Evolutionary conservation across 768 basidiomycete species (phyloP), one percentile per base, ranked within the genome.

Genomic region (Fistulinella prunicolor): DNA sequence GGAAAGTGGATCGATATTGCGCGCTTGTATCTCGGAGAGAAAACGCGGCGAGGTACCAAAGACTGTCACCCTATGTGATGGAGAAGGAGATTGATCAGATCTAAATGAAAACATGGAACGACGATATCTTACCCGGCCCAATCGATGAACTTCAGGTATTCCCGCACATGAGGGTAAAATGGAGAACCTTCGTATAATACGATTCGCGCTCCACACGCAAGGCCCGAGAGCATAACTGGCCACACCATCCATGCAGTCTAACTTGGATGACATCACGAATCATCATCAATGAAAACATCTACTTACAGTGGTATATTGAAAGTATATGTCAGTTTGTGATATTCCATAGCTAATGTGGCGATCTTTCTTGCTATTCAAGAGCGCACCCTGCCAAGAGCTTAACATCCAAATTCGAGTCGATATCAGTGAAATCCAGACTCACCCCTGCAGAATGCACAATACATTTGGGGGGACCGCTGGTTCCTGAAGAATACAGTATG

Each of bases 171-270:
- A 4, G 84, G 83, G 59, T 83, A 68, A 61, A 86, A 85, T 4
- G 84, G 84, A 7, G 85, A 86, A 10, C 85, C 84, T 43, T 86
- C 84, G 43, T 85, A 85, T 21, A 81, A 53, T 38, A 86, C 67
- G 30, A 82, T 61, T 5, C 76, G 78, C 32, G 73, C 62, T 2
- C 84, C 83, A 47, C 68, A 69, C 3, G 79, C 68, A 21, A 85
- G 73, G 16, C 71, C 76, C 3, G 68, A 61, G 30, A 87, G 58
- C 79, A 83, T 82, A 51, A 73, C 76, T n/a, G 76, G 80, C 83
- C 83, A 87, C 85, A 86, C 86, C 83, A 87, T 86, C 86, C 86
- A 88, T 16, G 80, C 85, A 9, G 85, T 85, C 84, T 86, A 8
- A 13, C 6, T 35, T 24, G 37, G 40, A 40, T 51, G 22, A 56